Conservation (phyloP, 495 filamentous ascomycete species). For the Saxispiralis lemnorum region DNA sequence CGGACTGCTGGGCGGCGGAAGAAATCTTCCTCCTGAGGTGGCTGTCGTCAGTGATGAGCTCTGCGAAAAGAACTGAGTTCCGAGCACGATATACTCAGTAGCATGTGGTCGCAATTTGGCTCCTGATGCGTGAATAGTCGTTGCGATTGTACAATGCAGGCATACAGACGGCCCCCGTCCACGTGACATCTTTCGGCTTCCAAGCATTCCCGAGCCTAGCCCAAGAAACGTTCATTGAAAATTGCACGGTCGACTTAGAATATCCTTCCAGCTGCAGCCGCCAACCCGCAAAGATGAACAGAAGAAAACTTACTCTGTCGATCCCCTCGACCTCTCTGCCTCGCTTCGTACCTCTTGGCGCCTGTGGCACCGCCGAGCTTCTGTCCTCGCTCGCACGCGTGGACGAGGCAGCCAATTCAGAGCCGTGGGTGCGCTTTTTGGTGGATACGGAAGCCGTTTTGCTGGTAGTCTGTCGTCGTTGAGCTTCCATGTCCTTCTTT, state of each 20-base stretch:
- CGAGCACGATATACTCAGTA: no score
- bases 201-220: no score
- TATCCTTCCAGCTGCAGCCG: no score
- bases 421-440: conserved; percentile 49
- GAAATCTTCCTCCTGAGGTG: conserved; percentile 71
- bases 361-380: conserved; percentile 41
- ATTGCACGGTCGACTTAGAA: no score
- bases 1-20: conserved; percentile 61
- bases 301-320: conserved; percentile 50
- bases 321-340: conserved; percentile 59
- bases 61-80: no score
- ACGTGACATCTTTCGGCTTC: no score
- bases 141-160: no score
- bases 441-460: conserved; percentile 22
- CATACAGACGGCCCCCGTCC: no score
- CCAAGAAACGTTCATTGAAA: no score
- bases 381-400: conserved; percentile 76
- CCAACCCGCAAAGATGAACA: not conserved
- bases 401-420: conserved; percentile 49
- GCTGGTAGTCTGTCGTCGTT: conserved; percentile 20
- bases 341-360: conserved; percentile 49
- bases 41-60: no score
- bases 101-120: no score
- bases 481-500: conserved; percentile 37
- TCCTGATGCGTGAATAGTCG: no score